Evolutionary conservation across 495 filamentous ascomycete species (phyloP).

Genomic region (Achaetomiella virescens): DNA sequence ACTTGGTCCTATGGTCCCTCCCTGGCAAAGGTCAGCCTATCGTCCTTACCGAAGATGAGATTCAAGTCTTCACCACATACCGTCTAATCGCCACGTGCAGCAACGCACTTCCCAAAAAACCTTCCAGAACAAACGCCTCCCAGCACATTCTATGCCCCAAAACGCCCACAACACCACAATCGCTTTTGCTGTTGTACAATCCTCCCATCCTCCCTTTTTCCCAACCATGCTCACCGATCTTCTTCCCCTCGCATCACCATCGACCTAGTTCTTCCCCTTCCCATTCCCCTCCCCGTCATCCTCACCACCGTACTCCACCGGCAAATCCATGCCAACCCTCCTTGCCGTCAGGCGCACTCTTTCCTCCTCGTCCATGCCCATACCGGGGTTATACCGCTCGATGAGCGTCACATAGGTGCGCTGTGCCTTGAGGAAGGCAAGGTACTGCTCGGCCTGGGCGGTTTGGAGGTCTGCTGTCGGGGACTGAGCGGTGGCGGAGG

Average conservation of each 20-base stretch:
- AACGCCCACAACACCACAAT: neutral
- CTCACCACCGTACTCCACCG: constrained; percentile 41
- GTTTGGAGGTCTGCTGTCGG: constrained; percentile 21
- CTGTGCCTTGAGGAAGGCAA: constrained; percentile 77
- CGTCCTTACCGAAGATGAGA: too few species aligned
- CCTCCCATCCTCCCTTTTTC: neutral
- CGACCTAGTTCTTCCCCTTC: constrained; percentile 4
- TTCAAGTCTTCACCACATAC: too few species aligned
- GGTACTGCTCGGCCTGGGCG: constrained; percentile 65
- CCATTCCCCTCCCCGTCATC: constrained; percentile 7
- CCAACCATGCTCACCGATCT: neutral
- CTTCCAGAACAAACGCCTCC: neutral
- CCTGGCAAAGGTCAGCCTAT: too few species aligned
- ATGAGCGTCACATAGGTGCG: constrained; percentile 69
- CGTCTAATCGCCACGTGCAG: too few species aligned
- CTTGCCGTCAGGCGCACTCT: constrained; percentile 73
- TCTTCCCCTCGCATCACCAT: neutral
- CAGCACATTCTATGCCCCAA: neutral
- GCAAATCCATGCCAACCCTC: constrained; percentile 84
- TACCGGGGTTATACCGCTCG: constrained; percentile 89
- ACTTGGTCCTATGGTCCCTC: too few species aligned
- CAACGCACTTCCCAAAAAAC: neutral
- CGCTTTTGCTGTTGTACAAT: neutral
- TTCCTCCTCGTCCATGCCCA: constrained; percentile 80
- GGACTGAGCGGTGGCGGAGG: neutral